Evolutionary conservation across 2,329 filamentous ascomycete genomes (phyloP), one percentile per base, ranked within the genome.

Genomic region (Fusarium euwallaceae): DNA sequence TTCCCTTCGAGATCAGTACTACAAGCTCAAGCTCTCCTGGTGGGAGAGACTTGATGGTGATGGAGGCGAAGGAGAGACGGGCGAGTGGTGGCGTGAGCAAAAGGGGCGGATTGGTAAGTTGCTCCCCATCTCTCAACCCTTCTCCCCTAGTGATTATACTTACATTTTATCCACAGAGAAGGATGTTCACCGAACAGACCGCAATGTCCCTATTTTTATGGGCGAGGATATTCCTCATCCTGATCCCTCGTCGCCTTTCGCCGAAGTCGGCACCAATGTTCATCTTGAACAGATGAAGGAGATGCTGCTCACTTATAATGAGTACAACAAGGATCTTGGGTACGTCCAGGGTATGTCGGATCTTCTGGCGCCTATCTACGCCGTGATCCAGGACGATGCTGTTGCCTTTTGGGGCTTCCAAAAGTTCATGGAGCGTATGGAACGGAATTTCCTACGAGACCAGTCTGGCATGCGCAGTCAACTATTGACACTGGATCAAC

Each of bases 341-440:
- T 99, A 99, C 80, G 97, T 99, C 2, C 97, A 99, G 85, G 97
- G 97, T 71, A 99, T 99, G 97, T 98, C 95, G 14, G 97, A 99
- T 83, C 90, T 99, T 1, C 90, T 99, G 10, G 95, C 97, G 0
- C 97, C 97, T 2, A 95, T 99, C 70, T 99, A 99, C 80, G 97
- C 97, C 5, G 95, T 99, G 24, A 93, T 98, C 85, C 97, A 99
- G 84, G 97, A 99, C 81, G 97, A 99, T 81, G 96, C 97, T 0
- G 88, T 98, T 20, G 97, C 97, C 6, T 99, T 99, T 80, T 99
- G 97, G 97, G 95, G 90, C 0, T 99, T 99, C 82, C 93, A 96
- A 76, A 91, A 91, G 68, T 99, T 98, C 84, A 99, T 99, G 97
- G 92, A 97, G 39, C 92, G 97, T 69, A 99, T 98, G 95, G 97